Evolutionary conservation across 306 rosid genomes (phyloP).

Genomic region (Casuarina glauca): DNA sequence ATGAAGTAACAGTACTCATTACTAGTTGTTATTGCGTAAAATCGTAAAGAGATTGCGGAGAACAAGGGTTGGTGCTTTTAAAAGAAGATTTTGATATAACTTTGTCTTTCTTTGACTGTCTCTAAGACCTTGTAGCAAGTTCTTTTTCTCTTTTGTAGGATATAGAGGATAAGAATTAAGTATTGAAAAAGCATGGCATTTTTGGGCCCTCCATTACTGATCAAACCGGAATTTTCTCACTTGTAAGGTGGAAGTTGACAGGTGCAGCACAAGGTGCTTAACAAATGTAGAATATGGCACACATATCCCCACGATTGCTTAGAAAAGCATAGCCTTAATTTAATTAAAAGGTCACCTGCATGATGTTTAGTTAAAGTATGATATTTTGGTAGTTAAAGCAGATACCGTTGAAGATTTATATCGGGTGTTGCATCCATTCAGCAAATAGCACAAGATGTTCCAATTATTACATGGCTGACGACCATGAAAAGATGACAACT

Average conservation of each 20-base stretch:
- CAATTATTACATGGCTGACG: not conserved
- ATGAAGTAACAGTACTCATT: no score
- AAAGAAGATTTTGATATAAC: slow-evolving; percentile 1
- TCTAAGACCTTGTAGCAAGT: not conserved
- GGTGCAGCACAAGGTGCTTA: not conserved
- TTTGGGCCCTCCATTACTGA: not conserved
- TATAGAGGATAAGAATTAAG: no score
- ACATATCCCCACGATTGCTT: slow-evolving; percentile 5
- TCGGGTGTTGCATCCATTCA: slow-evolving; percentile 34
- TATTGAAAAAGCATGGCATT: no score
- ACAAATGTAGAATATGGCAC: not conserved
- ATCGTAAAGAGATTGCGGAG: not conserved
- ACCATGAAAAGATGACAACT: no score
- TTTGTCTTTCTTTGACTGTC: slow-evolving; percentile 28
- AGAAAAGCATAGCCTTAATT: not conserved
- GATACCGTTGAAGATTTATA: slow-evolving; percentile 7
- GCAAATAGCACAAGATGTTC: slow-evolving; percentile 22
- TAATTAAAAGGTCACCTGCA: not conserved
- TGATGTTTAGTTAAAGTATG: slow-evolving; percentile 24
- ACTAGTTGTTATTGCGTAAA: no score
- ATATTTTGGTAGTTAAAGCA: slow-evolving; percentile 42
- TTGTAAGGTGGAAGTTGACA: slow-evolving; percentile 1
- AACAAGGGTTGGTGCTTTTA: slow-evolving; percentile 10
- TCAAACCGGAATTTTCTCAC: slow-evolving; percentile 8
- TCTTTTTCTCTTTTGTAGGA: no score